Evolutionary conservation across 768 basidiomycete species (phyloP).

Genomic region (Baorangia bicolor): DNA sequence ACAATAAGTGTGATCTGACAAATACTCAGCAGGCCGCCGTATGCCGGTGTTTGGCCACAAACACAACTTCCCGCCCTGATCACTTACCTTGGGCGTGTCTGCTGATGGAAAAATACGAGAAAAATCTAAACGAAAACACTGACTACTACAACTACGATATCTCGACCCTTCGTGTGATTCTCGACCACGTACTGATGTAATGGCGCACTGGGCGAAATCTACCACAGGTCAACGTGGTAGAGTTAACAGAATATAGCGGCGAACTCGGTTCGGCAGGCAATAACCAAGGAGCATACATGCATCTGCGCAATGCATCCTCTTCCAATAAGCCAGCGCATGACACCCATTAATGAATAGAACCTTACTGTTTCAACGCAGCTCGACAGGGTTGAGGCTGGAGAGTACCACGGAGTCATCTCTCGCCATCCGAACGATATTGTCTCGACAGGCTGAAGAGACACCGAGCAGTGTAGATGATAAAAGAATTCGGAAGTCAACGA

Average conservation of each 20-base stretch:
- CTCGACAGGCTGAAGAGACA: neutral
- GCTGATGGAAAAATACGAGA: neutral
- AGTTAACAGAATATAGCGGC: neutral
- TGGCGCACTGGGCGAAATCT: neutral
- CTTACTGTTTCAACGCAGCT: slow-evolving; percentile 5
- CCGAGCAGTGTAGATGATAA: neutral
- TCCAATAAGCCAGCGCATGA: slow-evolving; percentile 3
- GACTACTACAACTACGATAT: slow-evolving; percentile 13
- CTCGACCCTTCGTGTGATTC: neutral
- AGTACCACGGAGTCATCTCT: neutral
- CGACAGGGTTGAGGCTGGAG: neutral
- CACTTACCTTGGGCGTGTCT: slow-evolving; percentile 26
- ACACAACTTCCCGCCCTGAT: slow-evolving; percentile 24
- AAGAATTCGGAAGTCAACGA: neutral
- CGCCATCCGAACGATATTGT: neutral
- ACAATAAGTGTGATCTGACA: slow-evolving; percentile 35
- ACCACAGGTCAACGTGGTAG: neutral
- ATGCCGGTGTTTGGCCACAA: slow-evolving; percentile 35
- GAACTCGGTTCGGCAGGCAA: slow-evolving; percentile 1
- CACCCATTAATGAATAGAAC: neutral
- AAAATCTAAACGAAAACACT: slow-evolving; percentile 14
- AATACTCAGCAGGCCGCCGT: slow-evolving; percentile 27
- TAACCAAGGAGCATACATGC: neutral
- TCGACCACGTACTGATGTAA: neutral
- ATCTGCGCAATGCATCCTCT: neutral